Conservation (phyloP, 1,139 yeast species). For the Pichia sp. region DNA sequence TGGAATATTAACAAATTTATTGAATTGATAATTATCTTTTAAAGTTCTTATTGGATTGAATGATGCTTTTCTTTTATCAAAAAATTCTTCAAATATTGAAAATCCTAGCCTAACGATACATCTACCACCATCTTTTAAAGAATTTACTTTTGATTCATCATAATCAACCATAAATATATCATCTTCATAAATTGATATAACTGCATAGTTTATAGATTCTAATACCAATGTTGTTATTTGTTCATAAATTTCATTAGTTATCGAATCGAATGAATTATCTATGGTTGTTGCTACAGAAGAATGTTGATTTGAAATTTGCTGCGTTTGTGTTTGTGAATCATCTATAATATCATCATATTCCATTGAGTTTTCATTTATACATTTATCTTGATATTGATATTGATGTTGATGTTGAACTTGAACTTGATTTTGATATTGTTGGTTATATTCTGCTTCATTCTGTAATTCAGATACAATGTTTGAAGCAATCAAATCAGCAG, state of each 20-base stretch:
- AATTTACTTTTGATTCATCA: constrained; percentile 30
- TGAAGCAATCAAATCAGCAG: constrained; percentile 51
- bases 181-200: constrained; percentile 53
- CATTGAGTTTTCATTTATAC: background rate
- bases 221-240: constrained; percentile 41
- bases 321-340: background rate
- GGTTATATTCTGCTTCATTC: background rate
- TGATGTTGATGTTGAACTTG: background rate
- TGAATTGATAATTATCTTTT: constrained; percentile 24
- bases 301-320: background rate
- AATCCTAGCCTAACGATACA: constrained; percentile 46
- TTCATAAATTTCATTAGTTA: constrained; percentile 22
- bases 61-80: constrained; percentile 25
- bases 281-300: background rate
- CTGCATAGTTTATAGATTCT: constrained; percentile 46
- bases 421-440: background rate
- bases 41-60: constrained; percentile 30
- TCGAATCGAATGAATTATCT: background rate
- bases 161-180: constrained; percentile 49
- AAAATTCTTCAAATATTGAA: constrained; percentile 50
- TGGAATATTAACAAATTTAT: constrained; percentile 33
- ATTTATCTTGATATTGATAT: background rate
- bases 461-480: constrained; percentile 41
- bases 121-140: constrained; percentile 39
- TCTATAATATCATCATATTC: background rate